Percentiles rank a stretch among this genome's conserved stretches.
These are phyloP conservation scores for Aspergillus sp. DNA, from an alignment of 2,329 filamentous ascomycete genomes.

Conservation along the genomic window DNA sequence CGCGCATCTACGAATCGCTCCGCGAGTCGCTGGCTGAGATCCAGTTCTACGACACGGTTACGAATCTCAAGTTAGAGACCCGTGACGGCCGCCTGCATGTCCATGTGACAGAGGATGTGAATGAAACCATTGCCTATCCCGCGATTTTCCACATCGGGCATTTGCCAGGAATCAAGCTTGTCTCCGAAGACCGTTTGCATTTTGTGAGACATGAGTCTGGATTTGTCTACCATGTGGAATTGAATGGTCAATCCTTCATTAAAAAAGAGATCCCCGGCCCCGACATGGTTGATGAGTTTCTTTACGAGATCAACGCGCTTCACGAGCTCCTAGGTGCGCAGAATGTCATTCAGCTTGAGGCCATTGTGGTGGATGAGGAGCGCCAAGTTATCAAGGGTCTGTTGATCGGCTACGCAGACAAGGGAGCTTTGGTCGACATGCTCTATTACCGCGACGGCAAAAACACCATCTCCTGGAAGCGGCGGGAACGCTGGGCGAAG, in stretches of 20 bases:
- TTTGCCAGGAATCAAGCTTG: slow-evolving; percentile 43
- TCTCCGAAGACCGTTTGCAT: slow-evolving; percentile 66
- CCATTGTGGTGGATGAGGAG: slow-evolving; percentile 75
- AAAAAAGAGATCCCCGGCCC: slow-evolving; percentile 98
- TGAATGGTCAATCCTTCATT: slow-evolving; percentile 65
- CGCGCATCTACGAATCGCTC: slow-evolving; percentile 89
- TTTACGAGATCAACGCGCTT: slow-evolving; percentile 97
- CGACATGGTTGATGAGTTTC: slow-evolving; percentile 89
- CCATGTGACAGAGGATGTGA: slow-evolving; percentile 94
- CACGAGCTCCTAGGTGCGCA: slow-evolving; percentile 64
- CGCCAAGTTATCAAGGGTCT: slow-evolving; percentile 73
- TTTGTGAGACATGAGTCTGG: slow-evolving; percentile 94
- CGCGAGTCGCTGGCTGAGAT: slow-evolving; percentile 88
- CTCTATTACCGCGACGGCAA: slow-evolving; percentile 64
- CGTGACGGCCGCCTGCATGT: slow-evolving; percentile 82
- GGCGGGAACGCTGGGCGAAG: slow-evolving; percentile 77
- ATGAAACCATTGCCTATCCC: slow-evolving; percentile 89
- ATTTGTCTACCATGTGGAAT: slow-evolving; percentile 88
- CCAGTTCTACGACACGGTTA: slow-evolving; percentile 92
- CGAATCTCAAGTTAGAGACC: slow-evolving; percentile 89
- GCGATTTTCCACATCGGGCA: slow-evolving; percentile 66
- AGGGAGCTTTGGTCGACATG: slow-evolving; percentile 82
- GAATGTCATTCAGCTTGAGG: slow-evolving; percentile 79
- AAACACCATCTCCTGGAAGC: slow-evolving; percentile 58
- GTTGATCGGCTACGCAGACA: slow-evolving; percentile 78